These are phyloP conservation scores for Schizosaccharomyces pombe DNA, from an alignment of 805 yeast species.

Conservation along the genomic window ASM294v3 CU329670.1:4809501-4810000, in stretches of 20 bases:
- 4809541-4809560: not conserved
- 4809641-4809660: not conserved
- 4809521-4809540: conserved; percentile 58
- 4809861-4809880: conserved; percentile 72
- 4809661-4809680: not conserved
- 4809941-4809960: conserved; percentile 91
- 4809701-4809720: conserved; percentile 38
- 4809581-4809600: not conserved
- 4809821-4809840: conserved; percentile 33
- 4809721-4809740: conserved; percentile 59
- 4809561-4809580: not conserved
- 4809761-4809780: conserved; percentile 57
- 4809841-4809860: conserved; percentile 56
- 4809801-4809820: conserved; percentile 37
- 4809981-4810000: conserved; percentile 58
- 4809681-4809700: not conserved
- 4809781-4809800: conserved; percentile 61
- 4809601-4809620: conserved; percentile 6
- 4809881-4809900: conserved; percentile 55
- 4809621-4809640: conserved; percentile 6
- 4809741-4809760: conserved; percentile 69
- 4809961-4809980: conserved; percentile 73
- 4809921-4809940: conserved; percentile 78
- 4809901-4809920: conserved; percentile 62
- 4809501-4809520: conserved; percentile 37